Conservation (phyloP, 768 basidiomycete species). For the Hydnomerulius pinastri region DNA sequence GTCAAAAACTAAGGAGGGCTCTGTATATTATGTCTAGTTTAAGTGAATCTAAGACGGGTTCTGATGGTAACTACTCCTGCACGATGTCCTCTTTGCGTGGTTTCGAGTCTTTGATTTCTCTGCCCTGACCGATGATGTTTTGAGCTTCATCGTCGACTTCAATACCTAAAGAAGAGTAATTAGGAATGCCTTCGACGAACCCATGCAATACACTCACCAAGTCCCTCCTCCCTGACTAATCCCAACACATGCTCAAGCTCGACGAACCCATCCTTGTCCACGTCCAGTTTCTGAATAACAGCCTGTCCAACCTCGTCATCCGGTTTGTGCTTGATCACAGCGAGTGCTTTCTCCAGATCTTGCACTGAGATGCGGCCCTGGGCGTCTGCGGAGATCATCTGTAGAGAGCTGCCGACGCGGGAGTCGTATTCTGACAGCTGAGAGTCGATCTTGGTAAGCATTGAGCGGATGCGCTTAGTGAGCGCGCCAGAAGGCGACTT, state of each 20-base stretch:
- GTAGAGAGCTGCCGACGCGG: conserved; percentile 80
- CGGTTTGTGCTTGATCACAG: conserved; percentile 92
- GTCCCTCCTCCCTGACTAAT: conserved; percentile 83
- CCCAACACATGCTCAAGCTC: conserved; percentile 94
- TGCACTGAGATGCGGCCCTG: conserved; percentile 88
- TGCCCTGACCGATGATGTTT: conserved; percentile 79
- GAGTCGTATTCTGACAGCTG: conserved; percentile 92
- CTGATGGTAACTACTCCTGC: conserved; percentile 51
- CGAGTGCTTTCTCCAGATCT: conserved; percentile 87
- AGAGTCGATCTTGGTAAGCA: conserved; percentile 93
- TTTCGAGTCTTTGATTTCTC: conserved; percentile 72
- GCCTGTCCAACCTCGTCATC: conserved; percentile 86
- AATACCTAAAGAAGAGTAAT: conserved; percentile 51
- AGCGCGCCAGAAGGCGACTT: conserved; percentile 83
- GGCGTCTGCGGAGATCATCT: conserved; percentile 82
- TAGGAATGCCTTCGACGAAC: background rate
- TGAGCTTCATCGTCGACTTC: conserved; percentile 85
- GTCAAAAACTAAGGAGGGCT: background rate
- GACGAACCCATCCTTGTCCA: conserved; percentile 94
- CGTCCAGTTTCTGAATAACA: conserved; percentile 91
- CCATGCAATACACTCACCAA: conserved; percentile 49
- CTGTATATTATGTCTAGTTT: conserved; percentile 10
- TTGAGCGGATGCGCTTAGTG: conserved; percentile 92
- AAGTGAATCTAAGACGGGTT: conserved; percentile 6
- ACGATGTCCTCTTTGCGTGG: conserved; percentile 98